Evolutionary conservation across 768 basidiomycete genomes (phyloP), one percentile per base, ranked within the genome.

Genomic region (Rubroboletus pulcherrimus): DNA sequence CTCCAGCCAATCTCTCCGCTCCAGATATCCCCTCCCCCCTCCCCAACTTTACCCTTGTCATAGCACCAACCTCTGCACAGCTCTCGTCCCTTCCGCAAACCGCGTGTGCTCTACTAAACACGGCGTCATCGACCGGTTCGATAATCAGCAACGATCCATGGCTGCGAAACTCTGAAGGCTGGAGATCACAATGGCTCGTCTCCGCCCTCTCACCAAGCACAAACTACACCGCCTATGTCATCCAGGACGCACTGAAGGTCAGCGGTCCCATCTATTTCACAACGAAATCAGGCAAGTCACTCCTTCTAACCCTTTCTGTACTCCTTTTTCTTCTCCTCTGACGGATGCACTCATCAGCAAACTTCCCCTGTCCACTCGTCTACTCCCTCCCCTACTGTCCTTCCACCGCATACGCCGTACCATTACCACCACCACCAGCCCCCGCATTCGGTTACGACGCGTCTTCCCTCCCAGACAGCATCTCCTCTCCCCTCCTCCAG

Each of bases 321-420:
- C 21, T 21, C 24, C 15, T 50, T 29, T 29, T 4, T 30, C 10
- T 39, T 35, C 12, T 9, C 31, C 12, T 53, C 48, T 60, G 8
- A 43, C 15, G 11, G 11, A 40, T 21, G 1, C 3, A 3, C 30
- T 29, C 24, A 45, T 24, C n/a, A 55, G 90, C 81, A 4, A 74
- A 79, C 1, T 91, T 91, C 66, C 65, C 78, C 5, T 94, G 90
- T 65, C 81, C 83, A 2, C 75, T 93, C 14, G 82, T 87, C 1
- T 79, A 85, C 58, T 82, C 81, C 14, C 78, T 93, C 26, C 84
- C 87, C 0, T 93, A 79, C 67, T 95, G 91, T 62, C 91, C 92
- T 2, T 67, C 75, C 3, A 77, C 84, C 10, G 75, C 86, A 0
- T 93, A 89, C 60, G 75, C 89, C 3, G 78, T 87, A 4, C 90